Conservation (phyloP, 2,329 filamentous ascomycete genomes). For the Cladophialophora yegresii region DNA sequence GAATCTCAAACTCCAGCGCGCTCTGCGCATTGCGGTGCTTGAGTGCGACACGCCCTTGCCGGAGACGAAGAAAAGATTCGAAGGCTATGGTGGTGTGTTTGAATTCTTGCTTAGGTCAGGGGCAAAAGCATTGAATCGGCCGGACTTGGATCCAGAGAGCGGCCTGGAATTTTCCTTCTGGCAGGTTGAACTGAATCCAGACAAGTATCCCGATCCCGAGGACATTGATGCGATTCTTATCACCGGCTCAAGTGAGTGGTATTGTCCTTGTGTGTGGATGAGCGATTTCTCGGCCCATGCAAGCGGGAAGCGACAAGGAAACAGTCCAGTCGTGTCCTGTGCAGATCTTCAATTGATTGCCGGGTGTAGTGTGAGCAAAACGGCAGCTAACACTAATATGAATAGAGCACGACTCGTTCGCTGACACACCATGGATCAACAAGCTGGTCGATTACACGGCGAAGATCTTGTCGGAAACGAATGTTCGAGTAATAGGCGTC, state of each 20-base stretch:
- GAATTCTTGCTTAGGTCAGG: constrained; percentile 59
- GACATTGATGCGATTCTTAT: constrained; percentile 80
- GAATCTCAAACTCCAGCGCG: constrained; percentile 26
- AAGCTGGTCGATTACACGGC: constrained; percentile 69
- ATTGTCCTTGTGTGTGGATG: constrained; percentile 1
- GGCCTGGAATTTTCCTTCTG: constrained; percentile 64
- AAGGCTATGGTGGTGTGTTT: constrained; percentile 73
- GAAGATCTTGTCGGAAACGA: constrained; percentile 60
- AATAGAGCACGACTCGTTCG: constrained; percentile 70
- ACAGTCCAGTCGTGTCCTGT: neutral
- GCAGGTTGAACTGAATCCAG: constrained; percentile 67
- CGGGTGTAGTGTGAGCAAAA: neutral
- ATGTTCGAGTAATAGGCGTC: constrained; percentile 72
- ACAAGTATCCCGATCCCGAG: constrained; percentile 70
- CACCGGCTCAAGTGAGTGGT: constrained; percentile 64
- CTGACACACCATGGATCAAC: constrained; percentile 73
- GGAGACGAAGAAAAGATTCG: constrained; percentile 64
- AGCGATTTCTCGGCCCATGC: neutral
- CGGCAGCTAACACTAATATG: neutral
- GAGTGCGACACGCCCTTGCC: constrained; percentile 80
- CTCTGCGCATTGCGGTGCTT: constrained; percentile 63
- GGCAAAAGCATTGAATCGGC: constrained; percentile 50
- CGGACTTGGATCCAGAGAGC: constrained; percentile 42
- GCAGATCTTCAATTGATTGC: neutral
- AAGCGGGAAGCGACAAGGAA: neutral